phyloP scores from a whole-genome alignment of 805 yeast species.

The Groenewaldozyma tartarivorans region DNA sequence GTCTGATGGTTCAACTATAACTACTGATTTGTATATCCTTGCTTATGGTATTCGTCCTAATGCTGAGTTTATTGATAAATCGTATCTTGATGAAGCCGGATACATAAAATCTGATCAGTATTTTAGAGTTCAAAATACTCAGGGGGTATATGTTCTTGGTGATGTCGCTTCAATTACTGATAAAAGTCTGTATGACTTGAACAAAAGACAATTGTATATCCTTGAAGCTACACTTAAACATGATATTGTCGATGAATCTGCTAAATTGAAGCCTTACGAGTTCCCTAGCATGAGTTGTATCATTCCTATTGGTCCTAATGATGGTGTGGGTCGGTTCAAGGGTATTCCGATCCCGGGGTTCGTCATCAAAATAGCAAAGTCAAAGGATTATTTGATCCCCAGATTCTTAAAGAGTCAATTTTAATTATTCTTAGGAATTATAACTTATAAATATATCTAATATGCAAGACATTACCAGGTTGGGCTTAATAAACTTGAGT shows the following conservation, averaged over 20 bases:
- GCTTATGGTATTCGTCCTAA: conserved; percentile 15
- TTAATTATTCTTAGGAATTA: too few species aligned
- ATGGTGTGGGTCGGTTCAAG: conserved; percentile 16
- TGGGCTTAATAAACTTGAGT: too few species aligned
- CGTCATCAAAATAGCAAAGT: conserved; percentile 11
- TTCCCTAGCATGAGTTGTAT: conserved; percentile 2
- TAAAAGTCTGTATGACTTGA: conserved; percentile 9
- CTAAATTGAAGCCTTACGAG: conserved; percentile 3
- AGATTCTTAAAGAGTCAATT: too few species aligned
- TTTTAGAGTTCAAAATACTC: conserved; percentile 10
- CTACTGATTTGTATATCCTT: conserved; percentile 13
- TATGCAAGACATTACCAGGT: too few species aligned
- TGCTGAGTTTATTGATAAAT: conserved; percentile 9
- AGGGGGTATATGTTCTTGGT: conserved; percentile 13
- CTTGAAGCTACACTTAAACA: conserved; percentile 11
- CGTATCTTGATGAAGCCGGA: conserved; percentile 10
- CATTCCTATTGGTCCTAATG: conserved; percentile 13
- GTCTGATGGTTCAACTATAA: conserved; percentile 8
- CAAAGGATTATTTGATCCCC: conserved; percentile 12
- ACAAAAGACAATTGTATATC: conserved; percentile 5
- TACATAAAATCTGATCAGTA: conserved; percentile 12
- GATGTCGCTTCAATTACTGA: conserved; percentile 11
- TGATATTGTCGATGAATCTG: conserved; percentile 6
- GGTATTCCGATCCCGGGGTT: conserved; percentile 16
- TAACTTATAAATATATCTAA: too few species aligned